Conservation (phyloP, 2,329 filamentous ascomycete species). For the Coniochaeta sp. region DNA sequence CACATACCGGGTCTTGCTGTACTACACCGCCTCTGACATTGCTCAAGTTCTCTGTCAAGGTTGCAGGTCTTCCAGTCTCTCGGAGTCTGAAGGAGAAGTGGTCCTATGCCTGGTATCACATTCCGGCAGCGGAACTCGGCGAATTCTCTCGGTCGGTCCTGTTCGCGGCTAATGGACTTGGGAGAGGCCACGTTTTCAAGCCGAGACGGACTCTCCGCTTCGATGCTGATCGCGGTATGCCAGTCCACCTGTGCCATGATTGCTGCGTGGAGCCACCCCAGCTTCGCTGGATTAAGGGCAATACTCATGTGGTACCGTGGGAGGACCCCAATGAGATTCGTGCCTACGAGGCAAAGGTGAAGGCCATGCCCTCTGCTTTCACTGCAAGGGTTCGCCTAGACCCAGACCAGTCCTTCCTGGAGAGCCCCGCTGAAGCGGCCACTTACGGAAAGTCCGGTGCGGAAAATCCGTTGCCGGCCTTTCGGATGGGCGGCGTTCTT, state of each 20-base stretch:
- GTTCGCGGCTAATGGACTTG: not conserved
- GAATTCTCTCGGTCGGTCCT: not conserved
- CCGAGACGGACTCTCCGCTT: not conserved
- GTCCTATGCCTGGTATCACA: not conserved
- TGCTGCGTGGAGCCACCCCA: conserved; percentile 11
- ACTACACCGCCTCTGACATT: not conserved
- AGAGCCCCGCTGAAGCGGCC: not conserved
- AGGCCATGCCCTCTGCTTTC: conserved; percentile 9
- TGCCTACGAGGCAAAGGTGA: conserved; percentile 8
- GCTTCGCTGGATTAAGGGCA: conserved; percentile 3
- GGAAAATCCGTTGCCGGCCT: too few relatives aligned
- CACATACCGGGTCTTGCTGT: not conserved
- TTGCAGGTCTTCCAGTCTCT: not conserved
- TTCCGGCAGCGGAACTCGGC: not conserved
- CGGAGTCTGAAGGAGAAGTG: not conserved
- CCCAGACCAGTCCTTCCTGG: not conserved
- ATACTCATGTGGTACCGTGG: not conserved
- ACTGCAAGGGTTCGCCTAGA: conserved; percentile 2
- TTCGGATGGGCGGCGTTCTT: too few relatives aligned
- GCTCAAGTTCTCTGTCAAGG: not conserved
- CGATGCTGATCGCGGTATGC: not conserved
- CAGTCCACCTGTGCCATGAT: conserved; percentile 7
- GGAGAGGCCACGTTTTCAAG: not conserved
- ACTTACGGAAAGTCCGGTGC: too few relatives aligned
- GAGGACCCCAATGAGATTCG: conserved; percentile 13